A percentile compares a stretch with the other conserved stretches of the same genome.
These are phyloP conservation scores for Fusarium sp. DNA, from an alignment of 2,329 filamentous ascomycete genomes.

Conservation along the genomic window DNA sequence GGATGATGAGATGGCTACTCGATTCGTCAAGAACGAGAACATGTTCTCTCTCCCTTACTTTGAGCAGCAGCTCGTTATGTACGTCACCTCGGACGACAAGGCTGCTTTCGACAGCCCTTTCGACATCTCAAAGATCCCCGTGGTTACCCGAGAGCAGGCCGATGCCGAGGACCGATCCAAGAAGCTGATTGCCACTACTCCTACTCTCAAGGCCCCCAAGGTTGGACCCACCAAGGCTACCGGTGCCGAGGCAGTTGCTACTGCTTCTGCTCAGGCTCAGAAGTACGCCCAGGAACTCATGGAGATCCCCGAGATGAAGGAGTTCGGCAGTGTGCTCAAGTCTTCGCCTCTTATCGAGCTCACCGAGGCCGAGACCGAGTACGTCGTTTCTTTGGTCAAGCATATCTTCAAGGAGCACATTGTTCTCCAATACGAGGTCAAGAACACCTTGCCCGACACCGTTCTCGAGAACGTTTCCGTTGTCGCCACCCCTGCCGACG, in stretches of 20 bases:
- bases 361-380: slow-evolving; percentile 97
- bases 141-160: slow-evolving; percentile 95
- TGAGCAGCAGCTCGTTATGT: slow-evolving; percentile 97
- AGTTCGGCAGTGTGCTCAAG: slow-evolving; percentile 91
- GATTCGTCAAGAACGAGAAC: slow-evolving; percentile 95
- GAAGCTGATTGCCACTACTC: slow-evolving; percentile 93
- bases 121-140: slow-evolving; percentile 88
- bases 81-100: slow-evolving; percentile 92
- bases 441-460: slow-evolving; percentile 93
- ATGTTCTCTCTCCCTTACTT: slow-evolving; percentile 96
- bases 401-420: slow-evolving; percentile 98
- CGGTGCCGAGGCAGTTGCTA: slow-evolving; percentile 79
- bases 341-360: slow-evolving; percentile 87
- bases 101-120: slow-evolving; percentile 86
- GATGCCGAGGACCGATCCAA: slow-evolving; percentile 96
- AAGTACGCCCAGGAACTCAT: slow-evolving; percentile 90
- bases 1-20: slow-evolving; percentile 84
- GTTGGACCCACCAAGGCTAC: slow-evolving; percentile 78
- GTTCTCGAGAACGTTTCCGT: slow-evolving; percentile 91
- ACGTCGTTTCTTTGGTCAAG: slow-evolving; percentile 92
- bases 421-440: slow-evolving; percentile 95
- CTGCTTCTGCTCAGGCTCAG: slow-evolving; percentile 82
- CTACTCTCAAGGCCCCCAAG: slow-evolving; percentile 93
- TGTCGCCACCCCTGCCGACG: slow-evolving; percentile 80
- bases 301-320: slow-evolving; percentile 89